A percentile compares a stretch with the other conserved stretches of the same genome.
phyloP scores from a whole-genome alignment of 140 eudicot species.

The Senecio squalidus region DNA sequence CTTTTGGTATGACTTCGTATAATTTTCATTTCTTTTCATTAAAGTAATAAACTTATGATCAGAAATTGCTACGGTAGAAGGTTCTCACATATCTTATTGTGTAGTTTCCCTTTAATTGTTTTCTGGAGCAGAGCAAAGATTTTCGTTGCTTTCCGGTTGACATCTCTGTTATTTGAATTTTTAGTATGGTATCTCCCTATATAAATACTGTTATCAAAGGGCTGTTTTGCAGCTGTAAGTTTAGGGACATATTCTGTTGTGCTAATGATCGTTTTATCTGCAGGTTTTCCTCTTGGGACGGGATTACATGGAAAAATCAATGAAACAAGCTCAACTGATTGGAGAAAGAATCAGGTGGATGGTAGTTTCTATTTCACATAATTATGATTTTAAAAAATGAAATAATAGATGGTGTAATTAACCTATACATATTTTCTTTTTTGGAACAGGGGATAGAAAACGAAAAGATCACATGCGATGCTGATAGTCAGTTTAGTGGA shows the following conservation, averaged over 20 bases:
- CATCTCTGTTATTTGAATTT: slow-evolving; percentile 12
- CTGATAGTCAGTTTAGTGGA: slow-evolving; percentile 34
- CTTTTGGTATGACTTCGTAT: slow-evolving; percentile 39
- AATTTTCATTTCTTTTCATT: slow-evolving; percentile 4
- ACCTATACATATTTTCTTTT: slow-evolving; percentile 5
- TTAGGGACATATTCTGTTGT: slow-evolving; percentile 11
- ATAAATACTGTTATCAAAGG: not conserved
- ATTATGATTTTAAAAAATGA: slow-evolving; percentile 11
- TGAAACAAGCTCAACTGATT: slow-evolving; percentile 34
- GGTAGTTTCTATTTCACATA: slow-evolving; percentile 40
- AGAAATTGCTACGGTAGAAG: slow-evolving; percentile 11
- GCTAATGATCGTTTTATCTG: slow-evolving; percentile 20
- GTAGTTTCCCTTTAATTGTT: not conserved
- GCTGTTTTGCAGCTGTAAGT: not conserved
- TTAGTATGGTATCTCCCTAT: slow-evolving; percentile 6
- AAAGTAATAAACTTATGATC: not conserved
- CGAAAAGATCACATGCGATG: slow-evolving; percentile 46
- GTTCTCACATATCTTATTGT: not conserved
- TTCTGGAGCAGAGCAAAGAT: not conserved
- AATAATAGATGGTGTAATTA: slow-evolving; percentile 5
- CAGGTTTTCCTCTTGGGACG: slow-evolving; percentile 32
- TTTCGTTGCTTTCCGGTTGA: slow-evolving; percentile 9
- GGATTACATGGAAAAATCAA: slow-evolving; percentile 29
- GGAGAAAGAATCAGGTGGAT: slow-evolving; percentile 59
- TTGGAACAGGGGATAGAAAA: slow-evolving; percentile 45